phyloP scores from a whole-genome alignment of 768 basidiomycete genomes.

The Rhizopogon roseolus region DNA sequence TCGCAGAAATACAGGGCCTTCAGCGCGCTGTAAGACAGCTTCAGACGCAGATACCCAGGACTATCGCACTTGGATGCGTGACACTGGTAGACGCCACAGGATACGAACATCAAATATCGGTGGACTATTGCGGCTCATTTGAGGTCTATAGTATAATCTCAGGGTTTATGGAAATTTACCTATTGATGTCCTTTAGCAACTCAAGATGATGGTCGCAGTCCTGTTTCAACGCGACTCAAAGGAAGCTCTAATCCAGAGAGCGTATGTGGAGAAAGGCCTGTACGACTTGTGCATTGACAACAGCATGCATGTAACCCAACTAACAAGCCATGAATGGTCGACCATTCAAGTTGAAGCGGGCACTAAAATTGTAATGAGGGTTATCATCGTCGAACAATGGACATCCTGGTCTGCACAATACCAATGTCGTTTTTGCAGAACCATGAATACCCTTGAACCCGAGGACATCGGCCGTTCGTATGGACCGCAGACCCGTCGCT shows the following conservation, averaged over 20 bases:
- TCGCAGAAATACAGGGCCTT: too few relatives aligned
- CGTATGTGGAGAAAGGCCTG: conserved; percentile 16
- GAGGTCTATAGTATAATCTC: too few relatives aligned
- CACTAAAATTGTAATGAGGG: conserved; percentile 22
- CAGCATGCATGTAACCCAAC: conserved; percentile 15
- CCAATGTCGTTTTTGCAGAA: conserved; percentile 16
- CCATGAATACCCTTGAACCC: too few relatives aligned
- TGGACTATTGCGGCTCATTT: conserved; percentile 20
- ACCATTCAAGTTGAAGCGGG: conserved; percentile 11
- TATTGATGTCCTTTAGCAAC: conserved; percentile 10
- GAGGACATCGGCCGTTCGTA: conserved; percentile 7
- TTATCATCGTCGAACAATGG: conserved; percentile 15
- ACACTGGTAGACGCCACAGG: conserved; percentile 22
- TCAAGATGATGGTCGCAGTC: conserved; percentile 11
- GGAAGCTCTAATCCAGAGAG: conserved; percentile 18
- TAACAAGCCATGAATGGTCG: conserved; percentile 20
- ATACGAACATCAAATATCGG: conserved; percentile 15
- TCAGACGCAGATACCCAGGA: too few relatives aligned
- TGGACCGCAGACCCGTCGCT: conserved; percentile 18
- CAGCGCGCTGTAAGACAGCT: too few relatives aligned
- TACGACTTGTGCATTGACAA: conserved; percentile 22
- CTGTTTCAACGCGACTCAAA: conserved; percentile 11
- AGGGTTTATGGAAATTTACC: neutral
- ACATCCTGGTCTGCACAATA: conserved; percentile 7
- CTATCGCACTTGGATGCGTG: conserved; percentile 7